phyloP scores from a whole-genome alignment of 2,329 filamentous ascomycete species.

The Penicillium sp. region DNA sequence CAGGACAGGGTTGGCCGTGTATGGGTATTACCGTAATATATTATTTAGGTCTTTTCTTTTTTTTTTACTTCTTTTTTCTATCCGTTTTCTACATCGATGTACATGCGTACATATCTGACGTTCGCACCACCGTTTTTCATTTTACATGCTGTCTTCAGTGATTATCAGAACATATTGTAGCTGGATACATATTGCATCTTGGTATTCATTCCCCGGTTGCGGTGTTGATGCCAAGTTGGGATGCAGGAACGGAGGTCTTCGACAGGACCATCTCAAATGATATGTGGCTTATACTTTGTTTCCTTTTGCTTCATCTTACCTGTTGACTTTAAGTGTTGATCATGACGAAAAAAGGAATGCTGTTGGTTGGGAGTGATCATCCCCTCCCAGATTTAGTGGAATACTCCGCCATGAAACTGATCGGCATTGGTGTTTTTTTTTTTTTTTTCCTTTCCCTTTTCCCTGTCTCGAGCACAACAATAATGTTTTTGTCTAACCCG shows the following conservation, averaged over 20 bases:
- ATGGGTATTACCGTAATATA: constrained; percentile 14
- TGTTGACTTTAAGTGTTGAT: constrained; percentile 2
- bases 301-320: not conserved
- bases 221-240: constrained; percentile 1
- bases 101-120: not conserved
- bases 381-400: constrained; percentile 1
- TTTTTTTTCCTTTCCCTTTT: not conserved
- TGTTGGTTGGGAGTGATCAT: constrained; percentile 4
- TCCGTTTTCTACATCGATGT: not conserved
- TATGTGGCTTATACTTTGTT: not conserved
- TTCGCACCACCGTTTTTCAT: not conserved
- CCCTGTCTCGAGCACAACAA: not conserved
- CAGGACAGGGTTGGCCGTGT: constrained; percentile 7
- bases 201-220: not conserved
- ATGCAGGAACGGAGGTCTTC: constrained; percentile 1
- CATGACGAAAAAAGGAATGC: constrained; percentile 8
- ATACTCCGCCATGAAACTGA: not conserved
- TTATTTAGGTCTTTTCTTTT: not conserved
- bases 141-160: not conserved
- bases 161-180: not conserved
- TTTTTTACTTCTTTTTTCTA: not conserved
- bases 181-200: not conserved
- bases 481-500: not conserved
- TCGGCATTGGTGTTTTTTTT: not conserved
- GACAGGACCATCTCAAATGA: not conserved